Base-by-base conservation (phyloP, 306 rosid genomes). In the Prunus armeniaca region DNA sequence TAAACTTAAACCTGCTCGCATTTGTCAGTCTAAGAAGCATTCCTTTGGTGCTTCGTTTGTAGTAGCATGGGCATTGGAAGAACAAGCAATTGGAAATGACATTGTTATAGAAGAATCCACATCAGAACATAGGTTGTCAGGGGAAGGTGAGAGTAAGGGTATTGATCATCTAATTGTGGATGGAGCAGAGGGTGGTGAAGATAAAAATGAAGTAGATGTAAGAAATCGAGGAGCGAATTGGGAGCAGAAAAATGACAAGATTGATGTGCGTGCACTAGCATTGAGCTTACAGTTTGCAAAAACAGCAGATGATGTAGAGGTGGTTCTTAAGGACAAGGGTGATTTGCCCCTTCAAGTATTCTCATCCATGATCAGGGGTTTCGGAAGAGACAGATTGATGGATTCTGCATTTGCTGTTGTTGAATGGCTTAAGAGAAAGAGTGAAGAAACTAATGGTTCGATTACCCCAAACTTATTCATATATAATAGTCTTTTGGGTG, bases 361-460 rank as follows among this genome's bases (percentile, higher is more conserved):
- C 83, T 92, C 97, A 12, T 84, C 99, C 34, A 61, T 92, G 71
- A 85, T 95, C 34, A 83, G 87, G 67, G 91, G 97, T 84, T 87
- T 92, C 80, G 98, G 99, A 45, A 89, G 77, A 74, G 97, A 90
- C 51, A 90, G 88, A 87, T 83, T 80, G 74, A 76, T 89, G 84
- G 87, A 84, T 72, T 82, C 96, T 11, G 99, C 96, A 3, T 56
- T 89, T 77, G 82, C 91, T 84, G 82, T 89, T 79, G 84, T 88
- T n/a, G 79, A 84, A 43, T 92, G 97, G 96, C 86, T 95, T 79
- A 92, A 92, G 88, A 95, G 84, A 83, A 91, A 85, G 83, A 89
- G 82, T 74, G 72, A 45, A 19, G 91, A 92, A 82, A 86, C 84
- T 17, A 55, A 82, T 74, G 96, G 93, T 46, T 62, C 78, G 19